phyloP scores from a whole-genome alignment of 2,329 filamentous ascomycete species.

The Seiridium unicorne region DNA sequence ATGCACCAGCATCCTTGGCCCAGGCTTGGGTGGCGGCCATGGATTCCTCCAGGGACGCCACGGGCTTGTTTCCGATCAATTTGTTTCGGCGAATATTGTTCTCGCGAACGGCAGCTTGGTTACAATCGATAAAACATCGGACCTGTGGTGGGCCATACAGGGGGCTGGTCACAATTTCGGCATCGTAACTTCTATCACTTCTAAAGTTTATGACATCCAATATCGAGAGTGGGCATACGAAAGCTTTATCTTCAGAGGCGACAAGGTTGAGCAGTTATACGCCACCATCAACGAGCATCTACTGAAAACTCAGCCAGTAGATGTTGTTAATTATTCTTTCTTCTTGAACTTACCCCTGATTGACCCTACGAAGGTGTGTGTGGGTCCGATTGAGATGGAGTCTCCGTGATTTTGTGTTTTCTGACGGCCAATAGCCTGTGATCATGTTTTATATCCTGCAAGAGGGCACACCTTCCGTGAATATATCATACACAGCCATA shows the following conservation, averaged over 20 bases:
- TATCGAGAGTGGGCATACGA: conserved; percentile 9
- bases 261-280: conserved; percentile 14
- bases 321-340: conserved; percentile 6
- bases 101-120: conserved; percentile 44
- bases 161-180: conserved; percentile 44
- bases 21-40: conserved; percentile 56
- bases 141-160: conserved; percentile 57
- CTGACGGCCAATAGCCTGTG: too few relatives aligned
- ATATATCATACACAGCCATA: too few relatives aligned
- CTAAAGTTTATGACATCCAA: conserved; percentile 22
- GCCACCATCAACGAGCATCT: background rate
- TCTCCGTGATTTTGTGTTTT: too few relatives aligned
- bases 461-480: too few relatives aligned
- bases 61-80: conserved; percentile 52
- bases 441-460: too few relatives aligned
- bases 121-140: conserved; percentile 38
- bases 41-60: conserved; percentile 52
- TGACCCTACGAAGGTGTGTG: too few relatives aligned
- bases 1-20: conserved; percentile 44
- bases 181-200: conserved; percentile 9
- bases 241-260: conserved; percentile 8
- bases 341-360: background rate
- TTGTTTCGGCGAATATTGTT: conserved; percentile 49
- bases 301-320: background rate
- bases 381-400: too few relatives aligned